Evolutionary conservation across 306 rosid genomes (phyloP), one percentile per base, ranked within the genome.

Genomic region (Prunus persica): DNA sequence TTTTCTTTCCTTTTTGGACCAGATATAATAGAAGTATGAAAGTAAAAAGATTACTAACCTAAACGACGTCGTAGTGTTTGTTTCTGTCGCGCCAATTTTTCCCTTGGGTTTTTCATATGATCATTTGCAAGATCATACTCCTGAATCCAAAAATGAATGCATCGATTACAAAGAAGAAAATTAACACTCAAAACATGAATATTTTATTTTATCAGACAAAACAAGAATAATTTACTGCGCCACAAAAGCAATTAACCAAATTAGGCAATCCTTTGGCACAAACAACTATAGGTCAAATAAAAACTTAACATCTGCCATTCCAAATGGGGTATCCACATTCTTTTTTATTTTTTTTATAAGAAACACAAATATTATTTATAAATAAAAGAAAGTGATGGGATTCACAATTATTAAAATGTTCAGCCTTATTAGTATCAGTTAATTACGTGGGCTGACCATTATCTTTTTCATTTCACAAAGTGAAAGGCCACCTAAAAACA

Each of bases 51-150:
- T n/a, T 61, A 71, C 77, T 72, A 72, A 92, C 98, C 98, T 72
- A 94, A 82, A 58, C 97, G 97, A 12, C 95, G 93, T 65, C 89
- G 93, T 73, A 94, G 98, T 79, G 89, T 90, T 86, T 90, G 97
- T 78, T 94, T 94, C 67, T 94, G 98, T 70, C 96, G 95, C 81
- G 94, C 98, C 88, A 94, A 77, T 20, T 96, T 88, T 84, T 94
- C 96, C 89, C 85, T 91, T 6, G 98, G 93, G 76, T 83, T 92
- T 82, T 92, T 92, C 79, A 62, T 60, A 67, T 79, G 90, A 67
- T 94, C 98, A 84, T 67, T 90, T 65, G 80, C 87, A 18, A 90
- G 77, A 83, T 94, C 98, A 45, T 88, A 94, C 84, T 94, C 98
- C 98, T 94, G 93, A 85, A 85, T 81, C 32, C 47, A 49, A 71